Evolutionary conservation across 768 basidiomycete species (phyloP).

Genomic region (Glaciozyma antarctica): DNA sequence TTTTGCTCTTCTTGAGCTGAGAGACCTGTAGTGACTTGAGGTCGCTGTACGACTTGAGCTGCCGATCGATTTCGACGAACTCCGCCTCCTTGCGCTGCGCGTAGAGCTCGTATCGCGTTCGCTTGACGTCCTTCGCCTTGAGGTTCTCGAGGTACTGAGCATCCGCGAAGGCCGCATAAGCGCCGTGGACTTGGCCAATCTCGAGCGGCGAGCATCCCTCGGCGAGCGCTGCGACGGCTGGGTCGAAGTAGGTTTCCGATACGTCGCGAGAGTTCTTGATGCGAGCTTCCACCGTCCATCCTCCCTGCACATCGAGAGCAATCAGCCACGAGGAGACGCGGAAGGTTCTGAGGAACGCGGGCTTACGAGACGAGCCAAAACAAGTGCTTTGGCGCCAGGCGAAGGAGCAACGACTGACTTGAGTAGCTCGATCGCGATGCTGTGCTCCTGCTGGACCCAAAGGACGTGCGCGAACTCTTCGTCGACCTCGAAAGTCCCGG

Average conservation of each 20-base stretch:
- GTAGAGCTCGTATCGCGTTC: constrained; percentile 59
- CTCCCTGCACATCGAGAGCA: constrained; percentile 50
- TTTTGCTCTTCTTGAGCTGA: constrained; percentile 42
- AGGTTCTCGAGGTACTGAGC: constrained; percentile 65
- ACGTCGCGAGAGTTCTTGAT: constrained; percentile 68
- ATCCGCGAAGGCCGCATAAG: constrained; percentile 84
- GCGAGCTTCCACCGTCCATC: constrained; percentile 82
- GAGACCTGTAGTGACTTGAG: constrained; percentile 27
- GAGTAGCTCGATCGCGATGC: constrained; percentile 66
- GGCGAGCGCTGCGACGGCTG: constrained; percentile 46
- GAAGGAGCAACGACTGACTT: background rate
- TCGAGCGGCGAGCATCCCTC: constrained; percentile 18
- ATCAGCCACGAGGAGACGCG: background rate
- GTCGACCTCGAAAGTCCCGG: constrained; percentile 42
- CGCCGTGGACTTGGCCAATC: constrained; percentile 51
- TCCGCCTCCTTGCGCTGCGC: constrained; percentile 63
- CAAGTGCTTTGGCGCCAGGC: constrained; percentile 8
- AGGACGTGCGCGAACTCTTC: constrained; percentile 82
- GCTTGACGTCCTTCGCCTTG: constrained; percentile 53
- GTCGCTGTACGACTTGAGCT: constrained; percentile 25
- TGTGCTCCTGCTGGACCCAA: constrained; percentile 79
- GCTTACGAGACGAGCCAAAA: constrained; percentile 58
- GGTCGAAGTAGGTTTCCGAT: constrained; percentile 57
- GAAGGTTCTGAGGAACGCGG: background rate
- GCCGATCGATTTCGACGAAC: constrained; percentile 44